Percentiles rank a stretch among this genome's conserved stretches.
Conservation (phyloP, 2,329 filamentous ascomycete species). For the Neodidymelliopsis sp. region DNA sequence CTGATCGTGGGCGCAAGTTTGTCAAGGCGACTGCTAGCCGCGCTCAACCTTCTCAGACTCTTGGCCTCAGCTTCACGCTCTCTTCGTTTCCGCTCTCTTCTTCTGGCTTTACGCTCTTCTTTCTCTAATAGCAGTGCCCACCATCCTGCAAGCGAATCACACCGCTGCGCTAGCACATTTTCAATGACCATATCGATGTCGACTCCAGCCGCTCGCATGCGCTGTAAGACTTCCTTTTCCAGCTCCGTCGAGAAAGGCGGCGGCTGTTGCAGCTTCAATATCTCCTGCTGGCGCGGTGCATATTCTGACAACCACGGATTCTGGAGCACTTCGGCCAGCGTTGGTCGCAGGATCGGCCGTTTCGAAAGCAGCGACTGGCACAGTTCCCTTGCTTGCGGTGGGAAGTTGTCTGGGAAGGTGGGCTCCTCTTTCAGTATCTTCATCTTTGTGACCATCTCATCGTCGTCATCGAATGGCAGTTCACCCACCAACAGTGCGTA, state of each 20-base stretch:
- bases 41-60: slow-evolving; percentile 81
- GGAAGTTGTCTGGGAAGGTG: slow-evolving; percentile 80
- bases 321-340: slow-evolving; percentile 82
- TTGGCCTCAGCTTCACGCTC: slow-evolving; percentile 85
- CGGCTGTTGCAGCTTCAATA: slow-evolving; percentile 81
- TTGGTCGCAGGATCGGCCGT: slow-evolving; percentile 81
- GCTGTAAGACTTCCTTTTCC: slow-evolving; percentile 88
- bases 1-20: slow-evolving; percentile 78
- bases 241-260: slow-evolving; percentile 83
- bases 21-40: slow-evolving; percentile 86
- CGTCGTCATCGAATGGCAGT: slow-evolving; percentile 94
- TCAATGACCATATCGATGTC: slow-evolving; percentile 95
- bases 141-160: slow-evolving; percentile 92
- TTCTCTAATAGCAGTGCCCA: slow-evolving; percentile 96
- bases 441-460: slow-evolving; percentile 84
- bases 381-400: slow-evolving; percentile 77
- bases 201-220: slow-evolving; percentile 92
- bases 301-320: slow-evolving; percentile 89
- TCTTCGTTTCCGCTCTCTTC: slow-evolving; percentile 81
- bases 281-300: slow-evolving; percentile 86
- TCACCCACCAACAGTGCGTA: slow-evolving; percentile 84
- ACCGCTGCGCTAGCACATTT: slow-evolving; percentile 87
- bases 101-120: slow-evolving; percentile 83
- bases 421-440: slow-evolving; percentile 88
- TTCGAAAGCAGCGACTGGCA: slow-evolving; percentile 87